Base-by-base conservation (phyloP, 495 filamentous ascomycete genomes). In the Lasiosphaeriaceae sp. region DNA sequence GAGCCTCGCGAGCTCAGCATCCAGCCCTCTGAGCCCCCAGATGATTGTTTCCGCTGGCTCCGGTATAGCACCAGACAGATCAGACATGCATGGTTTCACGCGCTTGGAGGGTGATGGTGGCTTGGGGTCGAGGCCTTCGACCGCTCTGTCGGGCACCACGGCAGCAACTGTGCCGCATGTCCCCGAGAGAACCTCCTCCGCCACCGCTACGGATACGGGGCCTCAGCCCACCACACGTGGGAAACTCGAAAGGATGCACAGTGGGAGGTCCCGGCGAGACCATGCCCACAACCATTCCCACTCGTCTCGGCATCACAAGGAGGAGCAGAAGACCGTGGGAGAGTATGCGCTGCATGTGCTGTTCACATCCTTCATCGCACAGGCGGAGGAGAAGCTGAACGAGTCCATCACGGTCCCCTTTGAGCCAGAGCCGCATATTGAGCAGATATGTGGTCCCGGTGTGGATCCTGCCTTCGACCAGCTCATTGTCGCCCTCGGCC, bases 261-360 rank as follows among this genome's bases (percentile, higher is more conserved):
- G 83, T 68, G 80, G 81, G 2, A 88, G 81, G 65, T 67, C 76
- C 49, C 83, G 84, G 61, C 82, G 86, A 53, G 88, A 89, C 48
- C 86, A 89, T 66, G 76, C 82, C 24, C 92, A 90, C 62, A 84
- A 90, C 62, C 89, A 86, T 58, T 92, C 90, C 11, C 89, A 93
- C 66, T 96, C 92, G 26, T 89, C 88, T 41, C 83, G 86, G 55
- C 85, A 86, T 59, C 81, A 86, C 65, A 77, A 80, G 64, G 80
- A 84, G 31, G 89, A 96, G 63, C 80, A 83, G 57, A 96, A 92
- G 73, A 96, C 90, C 0, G 91, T 96, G 49, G 93, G 91, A 47
- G 94, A 98, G 77, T 97, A 96, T 80, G 92, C 95, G 22, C 76
- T 97, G 53, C 93, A 97, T 73, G 93, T 96, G 64, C 77, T 98